Percentiles rank a stretch among this genome's conserved stretches.
phyloP scores from a whole-genome alignment of 768 basidiomycete genomes.

The Kwoniella mangroviensis region DNA sequence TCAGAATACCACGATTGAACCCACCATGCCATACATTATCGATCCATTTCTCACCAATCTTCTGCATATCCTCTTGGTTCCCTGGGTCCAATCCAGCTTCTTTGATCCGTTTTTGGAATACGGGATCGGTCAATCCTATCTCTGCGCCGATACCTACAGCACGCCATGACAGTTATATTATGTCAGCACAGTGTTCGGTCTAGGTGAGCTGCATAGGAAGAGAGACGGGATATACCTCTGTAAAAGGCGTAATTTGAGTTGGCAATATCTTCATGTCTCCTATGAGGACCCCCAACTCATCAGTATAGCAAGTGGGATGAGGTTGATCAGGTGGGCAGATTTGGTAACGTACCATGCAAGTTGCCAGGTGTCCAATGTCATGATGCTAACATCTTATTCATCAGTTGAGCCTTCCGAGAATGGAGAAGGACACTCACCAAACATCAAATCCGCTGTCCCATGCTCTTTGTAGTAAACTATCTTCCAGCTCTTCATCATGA shows the following conservation, averaged over 20 bases:
- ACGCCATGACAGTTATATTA: background rate
- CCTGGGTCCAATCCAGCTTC: slow-evolving; percentile 57
- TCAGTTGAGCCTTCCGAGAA: background rate
- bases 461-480: slow-evolving; percentile 61
- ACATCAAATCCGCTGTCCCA: slow-evolving; percentile 61
- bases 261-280: slow-evolving; percentile 61
- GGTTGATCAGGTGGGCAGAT: background rate
- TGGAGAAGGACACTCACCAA: slow-evolving; percentile 60
- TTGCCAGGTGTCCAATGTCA: slow-evolving; percentile 22
- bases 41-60: slow-evolving; percentile 46
- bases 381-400: background rate
- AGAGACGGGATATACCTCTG: slow-evolving; percentile 23
- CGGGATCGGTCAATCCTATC: slow-evolving; percentile 26
- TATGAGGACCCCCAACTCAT: background rate
- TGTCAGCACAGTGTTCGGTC: too few relatives aligned
- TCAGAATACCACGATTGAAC: slow-evolving; percentile 15
- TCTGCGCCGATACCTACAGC: slow-evolving; percentile 18
- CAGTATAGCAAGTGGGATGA: too few relatives aligned
- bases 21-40: slow-evolving; percentile 37
- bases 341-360: slow-evolving; percentile 21
- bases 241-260: slow-evolving; percentile 62
- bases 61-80: slow-evolving; percentile 51
- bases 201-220: too few relatives aligned
- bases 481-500: slow-evolving; percentile 64
- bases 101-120: slow-evolving; percentile 34